Evolutionary conservation across 192 early-diverging fungal genomes (phyloP), one percentile per base, ranked within the genome.

Genomic region (Coemansia sp.): DNA sequence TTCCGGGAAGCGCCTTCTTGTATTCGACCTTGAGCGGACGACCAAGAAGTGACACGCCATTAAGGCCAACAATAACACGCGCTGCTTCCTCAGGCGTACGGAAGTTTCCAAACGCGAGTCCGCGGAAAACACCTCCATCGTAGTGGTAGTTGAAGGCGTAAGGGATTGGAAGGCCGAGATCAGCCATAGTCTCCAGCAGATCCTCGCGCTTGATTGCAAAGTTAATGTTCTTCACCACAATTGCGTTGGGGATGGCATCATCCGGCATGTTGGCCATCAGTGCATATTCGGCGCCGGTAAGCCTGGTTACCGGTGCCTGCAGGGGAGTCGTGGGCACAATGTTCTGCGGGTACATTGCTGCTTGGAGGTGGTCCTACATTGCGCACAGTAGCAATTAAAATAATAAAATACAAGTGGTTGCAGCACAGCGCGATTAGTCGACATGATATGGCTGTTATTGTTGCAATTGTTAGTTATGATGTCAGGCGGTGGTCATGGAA

Each of bases 91-190:
- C 87, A 20, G 89, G 85, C 0, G 88, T 89, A 28, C 89, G 83
- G 61, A 91, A 92, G 72, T 92, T 92, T 31, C 90, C 91, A 85
- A 92, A 92, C 5, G 89, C 89, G 60, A 92, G 72, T 7, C 91
- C 91, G 65, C 91, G 87, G 82, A 92, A 92, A 48, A 91, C 80
- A 36, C 89, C 85, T 58, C 88, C 88, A 69, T 92, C 91, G 71
- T 89, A 92, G 66, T 92, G 91, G 66, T 92, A 92, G 75, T 92
- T 92, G 75, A 92, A 89, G 22, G 91, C 91, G 73, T 90, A 90
- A 14, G 91, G 89, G 64, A 84, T 76, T 28, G 91, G 91, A 58
- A 91, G 87, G 22, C 87, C 87, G 48, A 89, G 83, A 59, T 78
- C 76, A 51, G 85, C 89, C 42, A 92, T 87, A 29, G 85, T 89